Conservation (phyloP, 2,329 filamentous ascomycete species). For the Sporothrix pseudoabietina region DNA sequence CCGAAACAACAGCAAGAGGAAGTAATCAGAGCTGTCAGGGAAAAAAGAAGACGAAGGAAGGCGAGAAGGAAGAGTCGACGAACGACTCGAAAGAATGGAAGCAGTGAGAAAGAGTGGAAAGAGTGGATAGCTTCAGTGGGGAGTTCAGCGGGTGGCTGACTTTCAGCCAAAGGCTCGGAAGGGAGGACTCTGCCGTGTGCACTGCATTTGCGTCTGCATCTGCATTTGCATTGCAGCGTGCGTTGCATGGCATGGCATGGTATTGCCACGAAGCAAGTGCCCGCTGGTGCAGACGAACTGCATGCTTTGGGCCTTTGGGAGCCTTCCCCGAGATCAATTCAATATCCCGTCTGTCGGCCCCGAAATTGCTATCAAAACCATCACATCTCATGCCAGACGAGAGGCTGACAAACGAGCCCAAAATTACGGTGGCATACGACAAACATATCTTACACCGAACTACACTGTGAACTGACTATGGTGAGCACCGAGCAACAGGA, state of each 20-base stretch:
- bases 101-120: not conserved
- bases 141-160: not conserved
- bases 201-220: conserved; percentile 4
- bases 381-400: not conserved
- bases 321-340: not conserved
- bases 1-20: conserved; percentile 15
- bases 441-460: not conserved
- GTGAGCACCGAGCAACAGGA: not conserved
- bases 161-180: not conserved
- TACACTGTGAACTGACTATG: not conserved
- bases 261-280: not conserved
- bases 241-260: not conserved
- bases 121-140: not conserved
- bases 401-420: not conserved
- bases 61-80: not conserved
- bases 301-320: not conserved
- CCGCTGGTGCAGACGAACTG: not conserved
- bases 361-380: conserved; percentile 3
- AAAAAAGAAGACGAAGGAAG: not conserved
- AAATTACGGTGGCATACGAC: not conserved
- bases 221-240: conserved; percentile 13
- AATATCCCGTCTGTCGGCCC: not conserved
- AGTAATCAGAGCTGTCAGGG: not conserved
- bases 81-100: not conserved
- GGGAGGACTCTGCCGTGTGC: not conserved